Evolutionary conservation across 2,329 filamentous ascomycete species (phyloP), one percentile per base, ranked within the genome.

Genomic region (Cladophialophora chaetospira): DNA sequence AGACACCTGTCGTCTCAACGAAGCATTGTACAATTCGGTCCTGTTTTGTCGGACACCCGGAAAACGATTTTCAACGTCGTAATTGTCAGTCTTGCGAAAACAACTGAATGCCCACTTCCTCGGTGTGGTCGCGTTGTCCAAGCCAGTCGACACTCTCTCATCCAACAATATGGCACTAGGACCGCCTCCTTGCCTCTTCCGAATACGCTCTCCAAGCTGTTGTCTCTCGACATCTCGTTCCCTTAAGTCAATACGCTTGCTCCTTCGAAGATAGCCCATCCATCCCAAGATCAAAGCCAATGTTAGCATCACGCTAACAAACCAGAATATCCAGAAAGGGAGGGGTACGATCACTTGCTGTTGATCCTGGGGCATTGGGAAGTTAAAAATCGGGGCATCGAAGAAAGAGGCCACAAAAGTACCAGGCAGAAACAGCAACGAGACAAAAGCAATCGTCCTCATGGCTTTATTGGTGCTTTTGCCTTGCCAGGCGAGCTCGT

Each of bases 331-430:
- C 51, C 55, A 55, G 26, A 63, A 61, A 3, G 58, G 57, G 19
- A 40, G 21, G 3, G 50, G 29, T n/a, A 64, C 60, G 35, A 64
- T 49, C 19, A 53, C 35, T 26, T 43, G 19, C 5, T 51, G 19
- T 4, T 48, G 35, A 3, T 33, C 5, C 5, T 29, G 3, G 2
- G 55, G 43, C 8, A 51, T 21, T 1, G 33, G 35, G 29, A 55
- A 64, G 31, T 64, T 52, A 52, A 64, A 64, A 10, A 64, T 64
- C 5, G 62, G 60, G n/a, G 62, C 61, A 15, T 60, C 57, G 36
- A 63, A 62, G 36, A 64, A 57, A 3, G 54, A 58, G 17, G 62
- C 60, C 19, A 64, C 55, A 48, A 64, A 63, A 1, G 62, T 64
- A 3, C 54, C 55, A 1, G 62, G 62, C 6, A 64, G 45, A 31